A percentile compares a stretch with the other conserved stretches of the same genome.
Evolutionary conservation across 2,329 filamentous ascomycete genomes (phyloP).

Genomic region (Penicillium sp.): DNA sequence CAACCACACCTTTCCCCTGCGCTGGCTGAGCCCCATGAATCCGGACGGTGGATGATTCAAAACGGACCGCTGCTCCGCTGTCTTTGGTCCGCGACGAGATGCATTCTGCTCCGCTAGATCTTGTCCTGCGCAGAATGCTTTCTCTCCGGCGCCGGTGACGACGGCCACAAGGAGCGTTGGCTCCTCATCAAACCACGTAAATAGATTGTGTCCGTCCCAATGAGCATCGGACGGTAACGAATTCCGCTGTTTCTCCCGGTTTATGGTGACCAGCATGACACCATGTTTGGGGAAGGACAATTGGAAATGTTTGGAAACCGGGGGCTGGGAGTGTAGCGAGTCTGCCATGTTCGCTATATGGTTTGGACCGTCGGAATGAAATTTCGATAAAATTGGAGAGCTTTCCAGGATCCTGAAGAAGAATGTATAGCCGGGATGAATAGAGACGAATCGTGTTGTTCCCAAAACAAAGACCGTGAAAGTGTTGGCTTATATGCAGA

Average conservation of each 20-base stretch:
- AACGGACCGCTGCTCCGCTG: conserved; percentile 15
- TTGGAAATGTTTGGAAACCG: conserved; percentile 3
- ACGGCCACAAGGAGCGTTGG: conserved; percentile 41
- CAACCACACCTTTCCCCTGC: conserved; percentile 47
- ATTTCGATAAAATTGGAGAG: neutral
- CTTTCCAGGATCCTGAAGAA: neutral
- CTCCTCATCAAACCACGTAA: conserved; percentile 44
- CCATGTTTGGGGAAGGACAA: conserved; percentile 39
- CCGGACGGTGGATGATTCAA: conserved; percentile 47
- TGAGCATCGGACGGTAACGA: conserved; percentile 40
- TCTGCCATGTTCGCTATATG: neutral
- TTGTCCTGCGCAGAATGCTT: conserved; percentile 46
- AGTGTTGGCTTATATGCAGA: too few relatives aligned
- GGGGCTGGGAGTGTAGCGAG: conserved; percentile 3
- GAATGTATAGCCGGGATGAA: neutral
- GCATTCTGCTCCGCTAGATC: conserved; percentile 45
- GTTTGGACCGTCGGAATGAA: neutral
- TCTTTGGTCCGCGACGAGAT: conserved; percentile 5
- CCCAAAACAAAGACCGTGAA: too few relatives aligned
- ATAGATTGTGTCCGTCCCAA: conserved; percentile 40
- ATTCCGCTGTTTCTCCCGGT: conserved; percentile 41
- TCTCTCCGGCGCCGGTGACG: conserved; percentile 44
- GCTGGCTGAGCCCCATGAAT: conserved; percentile 55
- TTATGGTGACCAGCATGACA: conserved; percentile 47
- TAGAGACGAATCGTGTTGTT: neutral